These are phyloP conservation scores for Dalbergia oliveri DNA, from an alignment of 306 rosid species.

Conservation along the genomic window DNA sequence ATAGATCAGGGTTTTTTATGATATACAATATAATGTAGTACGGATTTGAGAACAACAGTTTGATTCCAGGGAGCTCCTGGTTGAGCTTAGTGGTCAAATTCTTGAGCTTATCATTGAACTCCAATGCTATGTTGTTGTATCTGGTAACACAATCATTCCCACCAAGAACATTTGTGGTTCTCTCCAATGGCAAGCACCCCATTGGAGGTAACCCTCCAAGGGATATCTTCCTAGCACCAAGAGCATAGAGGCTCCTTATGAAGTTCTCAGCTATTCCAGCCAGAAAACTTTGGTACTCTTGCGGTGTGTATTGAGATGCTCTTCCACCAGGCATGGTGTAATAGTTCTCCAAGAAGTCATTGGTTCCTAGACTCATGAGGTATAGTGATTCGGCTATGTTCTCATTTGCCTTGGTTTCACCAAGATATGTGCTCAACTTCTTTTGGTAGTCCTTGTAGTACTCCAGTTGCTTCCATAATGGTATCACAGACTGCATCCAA, in stretches of 20 bases:
- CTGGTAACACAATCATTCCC: conserved; percentile 58
- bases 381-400: conserved; percentile 64
- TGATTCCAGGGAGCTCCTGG: conserved; percentile 66
- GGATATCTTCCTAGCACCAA: conserved; percentile 89
- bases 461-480: conserved; percentile 83
- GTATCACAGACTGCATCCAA: conserved; percentile 79
- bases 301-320: conserved; percentile 57
- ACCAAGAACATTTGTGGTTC: conserved; percentile 66
- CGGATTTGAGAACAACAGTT: conserved; percentile 77
- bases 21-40: conserved; percentile 60
- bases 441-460: conserved; percentile 76
- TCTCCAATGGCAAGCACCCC: conserved; percentile 95
- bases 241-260: conserved; percentile 61
- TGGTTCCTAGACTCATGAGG: conserved; percentile 84
- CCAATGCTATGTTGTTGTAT: conserved; percentile 66
- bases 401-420: conserved; percentile 60
- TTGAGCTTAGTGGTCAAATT: conserved; percentile 58
- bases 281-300: conserved; percentile 66
- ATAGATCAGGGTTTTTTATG: conserved; percentile 60
- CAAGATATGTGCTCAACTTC: conserved; percentile 62
- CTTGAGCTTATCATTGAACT: conserved; percentile 76
- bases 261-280: conserved; percentile 70
- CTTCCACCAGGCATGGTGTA: conserved; percentile 66
- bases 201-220: conserved; percentile 93
- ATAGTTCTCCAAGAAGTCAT: conserved; percentile 90